These are phyloP conservation scores for Agaricus blazei DNA, from an alignment of 768 basidiomycete genomes.

Conservation along the genomic window DNA sequence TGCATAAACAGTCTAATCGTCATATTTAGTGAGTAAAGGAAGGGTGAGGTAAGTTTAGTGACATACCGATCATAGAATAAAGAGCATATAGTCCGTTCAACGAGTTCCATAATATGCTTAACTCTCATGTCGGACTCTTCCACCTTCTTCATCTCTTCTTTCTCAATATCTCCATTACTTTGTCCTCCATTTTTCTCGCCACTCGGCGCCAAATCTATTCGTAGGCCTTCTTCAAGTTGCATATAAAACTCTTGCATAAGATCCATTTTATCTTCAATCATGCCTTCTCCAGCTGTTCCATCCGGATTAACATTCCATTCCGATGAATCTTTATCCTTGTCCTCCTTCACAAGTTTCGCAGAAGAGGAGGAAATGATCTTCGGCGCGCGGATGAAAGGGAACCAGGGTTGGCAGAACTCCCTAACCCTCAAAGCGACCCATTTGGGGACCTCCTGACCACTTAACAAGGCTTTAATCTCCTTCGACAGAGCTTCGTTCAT, in stretches of 20 bases:
- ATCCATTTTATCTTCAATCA: slow-evolving; percentile 47
- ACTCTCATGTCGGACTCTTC: slow-evolving; percentile 41
- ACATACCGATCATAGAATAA: slow-evolving; percentile 79
- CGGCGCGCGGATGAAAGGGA: slow-evolving; percentile 43
- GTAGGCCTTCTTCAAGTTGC: slow-evolving; percentile 59
- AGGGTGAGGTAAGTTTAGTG: too few relatives aligned
- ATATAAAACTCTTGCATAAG: slow-evolving; percentile 70
- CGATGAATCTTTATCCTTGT: slow-evolving; percentile 17
- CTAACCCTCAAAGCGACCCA: slow-evolving; percentile 62
- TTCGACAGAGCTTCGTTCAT: slow-evolving; percentile 48
- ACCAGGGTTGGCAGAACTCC: slow-evolving; percentile 47
- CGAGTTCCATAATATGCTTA: slow-evolving; percentile 58
- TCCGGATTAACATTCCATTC: slow-evolving; percentile 41
- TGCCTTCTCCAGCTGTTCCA: slow-evolving; percentile 24
- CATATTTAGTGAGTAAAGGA: not conserved
- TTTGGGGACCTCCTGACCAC: slow-evolving; percentile 18
- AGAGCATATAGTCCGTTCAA: slow-evolving; percentile 68
- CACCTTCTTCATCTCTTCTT: slow-evolving; percentile 29
- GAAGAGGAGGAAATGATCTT: not conserved
- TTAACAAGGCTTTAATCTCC: slow-evolving; percentile 50
- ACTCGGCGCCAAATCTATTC: slow-evolving; percentile 14
- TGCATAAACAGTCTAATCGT: slow-evolving; percentile 68
- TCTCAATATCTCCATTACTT: slow-evolving; percentile 20
- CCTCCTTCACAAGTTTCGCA: not conserved
- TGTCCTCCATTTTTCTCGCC: slow-evolving; percentile 21